phyloP scores from a whole-genome alignment of 768 basidiomycete species.

The Naganishia antarctica region DNA sequence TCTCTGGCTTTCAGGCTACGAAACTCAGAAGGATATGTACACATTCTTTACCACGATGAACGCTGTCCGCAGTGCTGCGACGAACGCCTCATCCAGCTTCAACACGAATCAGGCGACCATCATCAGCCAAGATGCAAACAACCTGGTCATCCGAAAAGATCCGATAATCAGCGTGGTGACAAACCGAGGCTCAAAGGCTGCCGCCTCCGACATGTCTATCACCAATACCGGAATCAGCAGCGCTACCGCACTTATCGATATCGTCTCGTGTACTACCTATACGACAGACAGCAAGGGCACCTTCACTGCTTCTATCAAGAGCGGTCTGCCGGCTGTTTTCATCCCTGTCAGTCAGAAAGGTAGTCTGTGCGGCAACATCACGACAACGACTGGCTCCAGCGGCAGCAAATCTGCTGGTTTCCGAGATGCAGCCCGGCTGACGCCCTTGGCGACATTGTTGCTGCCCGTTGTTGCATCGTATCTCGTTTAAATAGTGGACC shows the following conservation, averaged over 20 bases:
- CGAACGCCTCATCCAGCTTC: slow-evolving; percentile 36
- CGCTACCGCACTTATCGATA: slow-evolving; percentile 37
- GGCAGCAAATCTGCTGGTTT: slow-evolving; percentile 10
- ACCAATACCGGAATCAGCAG: slow-evolving; percentile 33
- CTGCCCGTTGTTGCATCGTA: not conserved
- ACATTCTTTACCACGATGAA: slow-evolving; percentile 41
- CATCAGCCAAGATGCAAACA: slow-evolving; percentile 31
- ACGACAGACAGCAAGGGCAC: slow-evolving; percentile 39
- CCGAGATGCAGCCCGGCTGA: not conserved
- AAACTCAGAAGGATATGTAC: slow-evolving; percentile 42
- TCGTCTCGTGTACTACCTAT: slow-evolving; percentile 36
- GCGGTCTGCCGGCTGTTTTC: slow-evolving; percentile 39
- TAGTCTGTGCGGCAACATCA: slow-evolving; percentile 13
- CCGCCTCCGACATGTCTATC: slow-evolving; percentile 32
- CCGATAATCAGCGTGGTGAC: slow-evolving; percentile 43
- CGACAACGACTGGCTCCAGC: slow-evolving; percentile 9
- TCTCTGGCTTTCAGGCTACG: slow-evolving; percentile 40
- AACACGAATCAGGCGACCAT: slow-evolving; percentile 44
- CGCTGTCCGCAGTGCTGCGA: slow-evolving; percentile 39
- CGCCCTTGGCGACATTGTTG: not conserved
- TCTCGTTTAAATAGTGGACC: not conserved
- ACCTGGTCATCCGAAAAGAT: slow-evolving; percentile 40
- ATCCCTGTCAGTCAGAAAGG: slow-evolving; percentile 36
- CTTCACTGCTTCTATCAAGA: slow-evolving; percentile 34
- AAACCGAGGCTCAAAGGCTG: slow-evolving; percentile 37